Conservation (phyloP, 2,329 filamentous ascomycete species). For the Claviceps sp. region DNA sequence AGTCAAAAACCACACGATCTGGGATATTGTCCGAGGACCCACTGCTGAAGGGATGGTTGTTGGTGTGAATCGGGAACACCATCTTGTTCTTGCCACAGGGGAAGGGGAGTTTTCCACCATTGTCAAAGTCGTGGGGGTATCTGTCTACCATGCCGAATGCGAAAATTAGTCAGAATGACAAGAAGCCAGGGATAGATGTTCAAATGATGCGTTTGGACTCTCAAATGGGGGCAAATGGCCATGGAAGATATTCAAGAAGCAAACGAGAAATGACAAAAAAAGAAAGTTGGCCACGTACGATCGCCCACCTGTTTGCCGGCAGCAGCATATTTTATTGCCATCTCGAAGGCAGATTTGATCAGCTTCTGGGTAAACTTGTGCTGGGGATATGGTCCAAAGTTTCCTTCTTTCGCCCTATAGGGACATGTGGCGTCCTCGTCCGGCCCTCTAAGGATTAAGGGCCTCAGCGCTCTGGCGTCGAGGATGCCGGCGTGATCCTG, state of each 20-base stretch:
- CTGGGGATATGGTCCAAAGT: not conserved
- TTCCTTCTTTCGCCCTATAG: not conserved
- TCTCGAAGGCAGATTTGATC: not conserved
- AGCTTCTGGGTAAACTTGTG: not conserved
- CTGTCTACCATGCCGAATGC: not conserved
- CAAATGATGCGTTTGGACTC: no score
- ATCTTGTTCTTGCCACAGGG: not conserved
- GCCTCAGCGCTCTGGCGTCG: not conserved
- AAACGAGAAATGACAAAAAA: not conserved
- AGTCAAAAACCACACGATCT: slow-evolving; percentile 1
- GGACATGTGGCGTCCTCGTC: not conserved
- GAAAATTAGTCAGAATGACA: not conserved
- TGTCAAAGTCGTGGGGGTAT: not conserved
- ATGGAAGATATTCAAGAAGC: no score
- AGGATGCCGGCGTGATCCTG: not conserved
- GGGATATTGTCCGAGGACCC: not conserved
- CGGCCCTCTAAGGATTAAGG: not conserved
- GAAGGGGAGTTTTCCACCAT: not conserved
- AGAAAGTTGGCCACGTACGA: not conserved
- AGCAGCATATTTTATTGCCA: not conserved
- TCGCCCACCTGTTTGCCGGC: not conserved
- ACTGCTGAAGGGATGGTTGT: not conserved
- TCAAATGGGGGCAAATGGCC: not conserved
- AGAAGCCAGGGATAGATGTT: no score
- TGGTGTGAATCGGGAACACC: not conserved